Percentiles rank a stretch among this genome's conserved stretches.
These are phyloP conservation scores for Penicillium sclerotiorum DNA, from an alignment of 2,329 filamentous ascomycete species.

Conservation along the genomic window DNA sequence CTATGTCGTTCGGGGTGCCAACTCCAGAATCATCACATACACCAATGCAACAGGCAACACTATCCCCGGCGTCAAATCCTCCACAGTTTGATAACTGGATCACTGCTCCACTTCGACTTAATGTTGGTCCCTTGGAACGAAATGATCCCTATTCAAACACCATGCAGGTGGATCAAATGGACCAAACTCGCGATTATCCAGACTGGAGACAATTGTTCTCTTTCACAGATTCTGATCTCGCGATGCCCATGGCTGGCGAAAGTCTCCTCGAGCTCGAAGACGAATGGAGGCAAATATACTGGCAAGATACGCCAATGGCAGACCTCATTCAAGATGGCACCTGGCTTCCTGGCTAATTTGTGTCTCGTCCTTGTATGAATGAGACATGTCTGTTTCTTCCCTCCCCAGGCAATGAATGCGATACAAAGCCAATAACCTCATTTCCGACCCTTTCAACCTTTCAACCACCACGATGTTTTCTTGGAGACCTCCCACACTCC, in stretches of 20 bases:
- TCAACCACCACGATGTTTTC: neutral
- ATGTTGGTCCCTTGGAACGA: slow-evolving; percentile 27
- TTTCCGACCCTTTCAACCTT: neutral
- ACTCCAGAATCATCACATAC: slow-evolving; percentile 32
- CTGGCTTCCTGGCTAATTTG: slow-evolving; percentile 28
- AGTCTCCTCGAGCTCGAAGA: slow-evolving; percentile 45
- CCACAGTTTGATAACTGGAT: slow-evolving; percentile 39
- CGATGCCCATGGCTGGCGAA: slow-evolving; percentile 40
- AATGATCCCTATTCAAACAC: slow-evolving; percentile 27
- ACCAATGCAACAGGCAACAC: slow-evolving; percentile 22
- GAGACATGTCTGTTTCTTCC: too few species aligned
- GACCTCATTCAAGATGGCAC: slow-evolving; percentile 45
- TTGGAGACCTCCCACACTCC: neutral
- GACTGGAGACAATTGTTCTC: slow-evolving; percentile 48
- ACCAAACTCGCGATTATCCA: slow-evolving; percentile 37
- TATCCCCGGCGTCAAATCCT: slow-evolving; percentile 29
- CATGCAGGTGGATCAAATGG: slow-evolving; percentile 35
- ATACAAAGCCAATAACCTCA: too few species aligned
- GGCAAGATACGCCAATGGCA: slow-evolving; percentile 46
- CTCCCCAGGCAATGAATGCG: too few species aligned
- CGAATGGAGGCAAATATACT: slow-evolving; percentile 50
- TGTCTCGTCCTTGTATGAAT: too few species aligned
- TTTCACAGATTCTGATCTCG: slow-evolving; percentile 42
- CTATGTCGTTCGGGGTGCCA: slow-evolving; percentile 30
- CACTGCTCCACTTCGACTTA: slow-evolving; percentile 29